These are phyloP conservation scores for Brassica hybrid DNA, from an alignment of 441 rosid genomes.

Conservation along the genomic window DNA sequence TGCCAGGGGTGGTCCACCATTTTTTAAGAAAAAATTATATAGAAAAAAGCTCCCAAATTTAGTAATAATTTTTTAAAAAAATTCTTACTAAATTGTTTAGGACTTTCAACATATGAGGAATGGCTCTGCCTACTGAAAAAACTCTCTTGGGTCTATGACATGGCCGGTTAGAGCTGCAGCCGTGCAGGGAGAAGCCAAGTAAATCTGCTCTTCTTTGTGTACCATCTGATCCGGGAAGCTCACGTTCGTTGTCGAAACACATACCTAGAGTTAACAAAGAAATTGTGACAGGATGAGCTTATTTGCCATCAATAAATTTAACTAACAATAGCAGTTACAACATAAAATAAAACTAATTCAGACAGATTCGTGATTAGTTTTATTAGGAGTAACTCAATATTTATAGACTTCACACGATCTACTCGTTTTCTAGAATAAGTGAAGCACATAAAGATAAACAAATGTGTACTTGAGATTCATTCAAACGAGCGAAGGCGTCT, in stretches of 20 bases:
- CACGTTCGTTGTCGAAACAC: constrained; percentile 92
- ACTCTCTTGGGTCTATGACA: constrained; percentile 97
- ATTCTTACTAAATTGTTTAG: too few relatives aligned
- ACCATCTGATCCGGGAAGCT: constrained; percentile 99
- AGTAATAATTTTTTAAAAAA: too few relatives aligned
- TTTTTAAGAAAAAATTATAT: too few relatives aligned
- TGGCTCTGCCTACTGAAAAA: constrained; percentile 39
- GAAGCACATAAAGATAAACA: not conserved
- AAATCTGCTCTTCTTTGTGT: constrained; percentile 95
- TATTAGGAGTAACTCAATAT: not conserved
- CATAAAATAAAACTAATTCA: not conserved
- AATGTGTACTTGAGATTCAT: constrained; percentile 75
- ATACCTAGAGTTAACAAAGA: constrained; percentile 55
- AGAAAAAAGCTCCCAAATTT: too few relatives aligned
- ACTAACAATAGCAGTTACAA: not conserved
- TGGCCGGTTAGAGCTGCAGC: constrained; percentile 92
- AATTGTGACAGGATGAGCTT: not conserved
- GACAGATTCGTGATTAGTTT: not conserved
- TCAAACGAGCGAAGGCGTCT: constrained; percentile 93
- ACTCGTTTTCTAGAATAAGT: not conserved
- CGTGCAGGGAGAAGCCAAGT: constrained; percentile 92
- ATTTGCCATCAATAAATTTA: not conserved
- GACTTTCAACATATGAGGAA: too few relatives aligned
- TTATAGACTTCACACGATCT: not conserved
- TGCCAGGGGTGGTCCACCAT: too few relatives aligned